Percentiles rank a stretch among this genome's conserved stretches.
phyloP scores from a whole-genome alignment of 2,329 filamentous ascomycete species.

The Sclerotinia nivalis region DNA sequence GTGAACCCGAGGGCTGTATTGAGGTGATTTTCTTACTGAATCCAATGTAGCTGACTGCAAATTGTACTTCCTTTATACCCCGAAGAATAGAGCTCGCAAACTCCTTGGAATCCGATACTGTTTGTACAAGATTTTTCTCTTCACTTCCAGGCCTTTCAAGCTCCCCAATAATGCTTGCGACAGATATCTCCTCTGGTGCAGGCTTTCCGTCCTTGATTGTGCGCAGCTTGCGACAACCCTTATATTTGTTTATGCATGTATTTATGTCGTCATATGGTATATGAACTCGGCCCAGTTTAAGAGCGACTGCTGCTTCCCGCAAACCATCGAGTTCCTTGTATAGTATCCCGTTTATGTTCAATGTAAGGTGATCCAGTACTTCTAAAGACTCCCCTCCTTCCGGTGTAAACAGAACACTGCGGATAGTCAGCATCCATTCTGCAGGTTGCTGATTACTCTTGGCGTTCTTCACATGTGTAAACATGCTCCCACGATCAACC shows the following conservation, averaged over 20 bases:
- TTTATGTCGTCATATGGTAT: slow-evolving; percentile 86
- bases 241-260: slow-evolving; percentile 59
- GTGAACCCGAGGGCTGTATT: slow-evolving; percentile 64
- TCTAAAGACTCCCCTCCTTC: slow-evolving; percentile 84
- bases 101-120: slow-evolving; percentile 88
- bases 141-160: slow-evolving; percentile 61
- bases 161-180: slow-evolving; percentile 75
- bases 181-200: slow-evolving; percentile 60
- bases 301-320: slow-evolving; percentile 81
- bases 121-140: slow-evolving; percentile 69
- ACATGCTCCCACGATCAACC: slow-evolving; percentile 85
- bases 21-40: slow-evolving; percentile 77
- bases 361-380: slow-evolving; percentile 79
- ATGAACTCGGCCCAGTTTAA: slow-evolving; percentile 89
- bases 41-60: slow-evolving; percentile 88
- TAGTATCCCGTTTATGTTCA: slow-evolving; percentile 90
- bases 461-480: slow-evolving; percentile 72
- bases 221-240: slow-evolving; percentile 45
- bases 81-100: slow-evolving; percentile 86
- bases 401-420: slow-evolving; percentile 85
- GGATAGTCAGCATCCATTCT: slow-evolving; percentile 88
- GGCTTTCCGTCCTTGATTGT: slow-evolving; percentile 34
- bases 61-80: slow-evolving; percentile 94
- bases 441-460: slow-evolving; percentile 70
- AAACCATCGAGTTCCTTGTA: slow-evolving; percentile 84